Conservation (phyloP, 2,329 filamentous ascomycete species). For the Diaporthe humulicola region DNA sequence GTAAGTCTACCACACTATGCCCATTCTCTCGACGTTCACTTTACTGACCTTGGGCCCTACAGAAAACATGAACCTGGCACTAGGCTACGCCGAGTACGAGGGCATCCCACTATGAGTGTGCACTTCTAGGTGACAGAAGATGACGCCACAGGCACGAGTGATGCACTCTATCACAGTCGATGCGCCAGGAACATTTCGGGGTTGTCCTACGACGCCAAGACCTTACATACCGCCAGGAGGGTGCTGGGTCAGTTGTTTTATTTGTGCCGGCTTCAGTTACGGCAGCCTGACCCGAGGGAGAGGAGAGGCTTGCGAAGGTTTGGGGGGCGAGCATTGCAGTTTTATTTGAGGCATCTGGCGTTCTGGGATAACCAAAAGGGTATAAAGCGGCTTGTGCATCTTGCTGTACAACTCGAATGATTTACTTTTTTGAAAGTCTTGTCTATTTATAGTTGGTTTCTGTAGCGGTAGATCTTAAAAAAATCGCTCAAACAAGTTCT, state of each 20-base stretch:
- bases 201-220: too few species aligned
- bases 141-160: not conserved
- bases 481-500: not conserved
- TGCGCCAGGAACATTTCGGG: too few species aligned
- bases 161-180: not conserved
- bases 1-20: slow-evolving; percentile 67
- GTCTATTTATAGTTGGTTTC: not conserved
- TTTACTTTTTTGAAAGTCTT: slow-evolving; percentile 19
- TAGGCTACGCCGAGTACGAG: slow-evolving; percentile 90
- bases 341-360: slow-evolving; percentile 37
- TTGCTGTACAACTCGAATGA: slow-evolving; percentile 31
- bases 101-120: slow-evolving; percentile 75
- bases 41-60: slow-evolving; percentile 37
- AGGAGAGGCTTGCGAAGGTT: not conserved
- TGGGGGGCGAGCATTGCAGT: not conserved
- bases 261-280: not conserved
- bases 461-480: slow-evolving; percentile 12
- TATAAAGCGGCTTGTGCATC: slow-evolving; percentile 28
- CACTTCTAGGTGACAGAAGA: not conserved
- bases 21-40: slow-evolving; percentile 18
- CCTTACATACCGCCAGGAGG: not conserved
- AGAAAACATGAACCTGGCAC: slow-evolving; percentile 96
- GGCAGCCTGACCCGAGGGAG: not conserved
- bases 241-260: not conserved
- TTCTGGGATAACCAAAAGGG: slow-evolving; percentile 38